Conservation (phyloP, 805 yeast genomes). For the Candida yuanshanica region DNA sequence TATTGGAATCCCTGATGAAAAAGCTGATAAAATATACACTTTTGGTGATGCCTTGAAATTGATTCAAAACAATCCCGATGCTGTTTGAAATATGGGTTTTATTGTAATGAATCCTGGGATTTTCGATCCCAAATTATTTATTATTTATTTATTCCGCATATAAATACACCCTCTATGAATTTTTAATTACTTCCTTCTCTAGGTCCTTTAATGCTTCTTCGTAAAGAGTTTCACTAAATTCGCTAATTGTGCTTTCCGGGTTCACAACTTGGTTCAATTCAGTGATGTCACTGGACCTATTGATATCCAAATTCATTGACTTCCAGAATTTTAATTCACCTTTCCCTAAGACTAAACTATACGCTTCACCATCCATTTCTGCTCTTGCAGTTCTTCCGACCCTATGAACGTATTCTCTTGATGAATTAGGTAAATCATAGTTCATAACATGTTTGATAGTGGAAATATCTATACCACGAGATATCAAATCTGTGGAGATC, state of each 20-base stretch:
- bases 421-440: conserved; percentile 84
- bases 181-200: conserved; percentile 33
- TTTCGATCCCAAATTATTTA: conserved; percentile 4
- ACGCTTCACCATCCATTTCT: conserved; percentile 67
- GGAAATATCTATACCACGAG: conserved; percentile 89
- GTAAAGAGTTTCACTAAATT: conserved; percentile 30
- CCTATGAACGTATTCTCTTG: conserved; percentile 91
- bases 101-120: not conserved
- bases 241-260: conserved; percentile 6
- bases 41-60: conserved; percentile 82
- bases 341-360: conserved; percentile 66
- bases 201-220: conserved; percentile 38
- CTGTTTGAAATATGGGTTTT: conserved; percentile 9
- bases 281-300: conserved; percentile 38
- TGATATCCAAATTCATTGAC: conserved; percentile 45
- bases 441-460: conserved; percentile 72
- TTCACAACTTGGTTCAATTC: conserved; percentile 24
- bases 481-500: conserved; percentile 84
- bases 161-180: not conserved
- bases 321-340: conserved; percentile 70
- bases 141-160: conserved; percentile 7
- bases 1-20: conserved; percentile 69
- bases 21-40: conserved; percentile 81
- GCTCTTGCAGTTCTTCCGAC: conserved; percentile 98
- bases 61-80: conserved; percentile 34